phyloP scores from a whole-genome alignment of 2,329 filamentous ascomycete genomes.

The Fusarium sp. region DNA sequence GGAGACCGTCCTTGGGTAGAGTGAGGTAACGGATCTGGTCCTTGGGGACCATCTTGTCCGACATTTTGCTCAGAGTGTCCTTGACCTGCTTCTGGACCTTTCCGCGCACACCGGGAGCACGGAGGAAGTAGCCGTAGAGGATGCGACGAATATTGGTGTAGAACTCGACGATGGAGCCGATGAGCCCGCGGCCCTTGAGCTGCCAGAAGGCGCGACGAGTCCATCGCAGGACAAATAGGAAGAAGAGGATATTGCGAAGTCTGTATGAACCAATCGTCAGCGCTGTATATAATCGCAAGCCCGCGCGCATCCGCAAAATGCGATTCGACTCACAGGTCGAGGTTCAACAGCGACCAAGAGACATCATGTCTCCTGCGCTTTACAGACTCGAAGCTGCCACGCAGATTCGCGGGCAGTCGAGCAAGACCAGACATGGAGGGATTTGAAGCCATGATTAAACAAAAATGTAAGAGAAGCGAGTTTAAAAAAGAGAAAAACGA shows the following conservation, averaged over 20 bases:
- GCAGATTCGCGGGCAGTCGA: conserved; percentile 76
- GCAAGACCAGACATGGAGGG: conserved; percentile 72
- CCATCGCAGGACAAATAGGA: conserved; percentile 87
- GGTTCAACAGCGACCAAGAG: conserved; percentile 69
- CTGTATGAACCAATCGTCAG: conserved; percentile 54
- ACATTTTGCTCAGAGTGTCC: conserved; percentile 82
- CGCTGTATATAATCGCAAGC: not conserved
- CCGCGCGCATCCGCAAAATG: not conserved
- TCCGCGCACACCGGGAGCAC: conserved; percentile 84
- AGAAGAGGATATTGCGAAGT: conserved; percentile 86
- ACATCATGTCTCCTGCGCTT: conserved; percentile 67
- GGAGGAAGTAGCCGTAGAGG: conserved; percentile 86
- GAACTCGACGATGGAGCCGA: conserved; percentile 80
- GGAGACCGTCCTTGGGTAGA: conserved; percentile 87
- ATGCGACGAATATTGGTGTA: conserved; percentile 78
- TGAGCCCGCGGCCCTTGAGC: conserved; percentile 85
- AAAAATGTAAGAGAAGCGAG: conserved; percentile 1
- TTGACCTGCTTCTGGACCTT: conserved; percentile 87
- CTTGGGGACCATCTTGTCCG: conserved; percentile 83
- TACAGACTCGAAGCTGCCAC: conserved; percentile 72
- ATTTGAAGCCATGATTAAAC: conserved; percentile 24
- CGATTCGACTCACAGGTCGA: conserved; percentile 71
- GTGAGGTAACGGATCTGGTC: conserved; percentile 78
- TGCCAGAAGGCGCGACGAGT: conserved; percentile 83
- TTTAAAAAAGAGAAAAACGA: conserved; percentile 6